A percentile compares a stretch with the other conserved stretches of the same genome.
Evolutionary conservation across 768 basidiomycete genomes (phyloP).

Genomic region (Suillus spraguei): DNA sequence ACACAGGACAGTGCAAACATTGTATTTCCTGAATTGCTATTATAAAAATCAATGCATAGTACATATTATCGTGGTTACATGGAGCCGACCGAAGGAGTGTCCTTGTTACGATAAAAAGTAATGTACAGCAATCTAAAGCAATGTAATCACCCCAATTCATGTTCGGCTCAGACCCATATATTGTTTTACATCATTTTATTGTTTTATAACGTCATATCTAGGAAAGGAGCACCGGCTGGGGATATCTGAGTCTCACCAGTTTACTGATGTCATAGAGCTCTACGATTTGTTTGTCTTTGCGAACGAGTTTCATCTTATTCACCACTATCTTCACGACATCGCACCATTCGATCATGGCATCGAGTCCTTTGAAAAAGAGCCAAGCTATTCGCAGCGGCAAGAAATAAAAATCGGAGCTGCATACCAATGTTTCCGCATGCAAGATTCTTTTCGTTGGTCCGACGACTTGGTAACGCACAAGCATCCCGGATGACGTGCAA

Average conservation of each 20-base stretch:
- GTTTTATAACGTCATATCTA: too few species aligned
- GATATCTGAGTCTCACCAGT: too few species aligned
- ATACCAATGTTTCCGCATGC: conserved; percentile 93
- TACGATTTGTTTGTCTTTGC: neutral
- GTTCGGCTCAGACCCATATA: too few species aligned
- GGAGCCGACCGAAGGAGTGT: too few species aligned
- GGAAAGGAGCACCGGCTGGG: neutral
- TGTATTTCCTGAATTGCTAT: too few species aligned
- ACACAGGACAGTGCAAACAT: too few species aligned
- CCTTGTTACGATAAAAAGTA: too few species aligned
- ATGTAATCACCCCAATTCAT: too few species aligned
- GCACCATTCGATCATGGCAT: conserved; percentile 86
- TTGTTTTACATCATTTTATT: too few species aligned
- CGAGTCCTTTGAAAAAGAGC: neutral
- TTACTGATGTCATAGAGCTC: neutral
- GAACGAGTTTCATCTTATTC: conserved; percentile 43
- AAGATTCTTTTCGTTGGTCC: conserved; percentile 84
- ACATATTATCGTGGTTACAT: too few species aligned
- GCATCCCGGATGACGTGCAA: conserved; percentile 71
- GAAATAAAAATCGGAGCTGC: conserved; percentile 23
- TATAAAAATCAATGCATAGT: too few species aligned
- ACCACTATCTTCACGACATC: conserved; percentile 82
- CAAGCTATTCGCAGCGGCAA: neutral
- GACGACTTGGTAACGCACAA: conserved; percentile 77
- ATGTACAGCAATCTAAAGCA: too few species aligned